A percentile compares a stretch with the other conserved stretches of the same genome.
Evolutionary conservation across 2,329 filamentous ascomycete genomes (phyloP).

Genomic region (Colletotrichum filicis): DNA sequence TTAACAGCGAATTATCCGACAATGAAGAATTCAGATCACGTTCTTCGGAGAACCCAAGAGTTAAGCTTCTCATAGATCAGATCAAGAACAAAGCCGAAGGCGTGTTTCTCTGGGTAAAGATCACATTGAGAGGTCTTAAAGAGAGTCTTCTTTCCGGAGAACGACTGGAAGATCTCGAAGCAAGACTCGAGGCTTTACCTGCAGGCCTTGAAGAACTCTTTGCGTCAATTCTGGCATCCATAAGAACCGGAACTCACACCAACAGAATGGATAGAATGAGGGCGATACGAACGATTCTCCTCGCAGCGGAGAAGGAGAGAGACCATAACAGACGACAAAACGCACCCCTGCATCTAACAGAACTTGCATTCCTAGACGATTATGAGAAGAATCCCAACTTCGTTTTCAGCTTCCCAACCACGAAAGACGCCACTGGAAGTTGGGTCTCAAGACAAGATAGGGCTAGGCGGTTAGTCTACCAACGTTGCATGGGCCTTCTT

Average conservation of each 20-base stretch:
- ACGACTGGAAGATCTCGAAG: background rate
- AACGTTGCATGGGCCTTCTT: background rate
- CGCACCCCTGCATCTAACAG: background rate
- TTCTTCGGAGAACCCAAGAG: no score
- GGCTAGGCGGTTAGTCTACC: background rate
- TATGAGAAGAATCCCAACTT: background rate
- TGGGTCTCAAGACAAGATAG: background rate
- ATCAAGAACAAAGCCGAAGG: background rate
- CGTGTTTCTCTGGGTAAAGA: conserved; percentile 6
- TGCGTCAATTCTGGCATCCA: background rate
- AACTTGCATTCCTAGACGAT: background rate
- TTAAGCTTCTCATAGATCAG: accelerated
- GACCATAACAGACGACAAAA: no score
- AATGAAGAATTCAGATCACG: background rate
- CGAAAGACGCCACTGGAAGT: no score
- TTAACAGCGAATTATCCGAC: background rate
- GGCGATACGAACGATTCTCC: background rate
- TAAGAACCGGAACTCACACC: background rate
- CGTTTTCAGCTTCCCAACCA: background rate
- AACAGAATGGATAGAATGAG: background rate
- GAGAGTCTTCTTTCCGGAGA: background rate
- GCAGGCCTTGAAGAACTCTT: background rate
- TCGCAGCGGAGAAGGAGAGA: no score
- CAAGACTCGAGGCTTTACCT: background rate
- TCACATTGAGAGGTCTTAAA: background rate